Base-by-base conservation (phyloP, 2,329 filamentous ascomycete species). In the Coniella vitis region DNA sequence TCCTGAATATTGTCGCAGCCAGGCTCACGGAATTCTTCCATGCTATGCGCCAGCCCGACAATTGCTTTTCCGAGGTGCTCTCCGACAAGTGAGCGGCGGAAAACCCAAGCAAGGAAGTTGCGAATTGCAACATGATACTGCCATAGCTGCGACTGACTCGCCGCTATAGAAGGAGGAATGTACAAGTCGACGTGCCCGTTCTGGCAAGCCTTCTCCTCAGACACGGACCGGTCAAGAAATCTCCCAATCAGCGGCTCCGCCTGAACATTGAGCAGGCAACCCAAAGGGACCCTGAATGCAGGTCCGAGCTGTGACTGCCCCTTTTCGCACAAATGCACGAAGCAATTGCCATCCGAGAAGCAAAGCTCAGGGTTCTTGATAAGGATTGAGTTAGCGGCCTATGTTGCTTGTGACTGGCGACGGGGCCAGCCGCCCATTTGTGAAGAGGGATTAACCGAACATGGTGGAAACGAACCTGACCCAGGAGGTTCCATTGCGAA, bases 51-150 rank as follows among this genome's bases (percentile, higher is more conserved):
- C n/a, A 91, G 70, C 20, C 73, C 72, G 13, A 84, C 74, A 9
- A 90, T 66, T 0, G 85, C 75, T 17, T 66, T 65, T 1, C 86
- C 85, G 16, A 93, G 73, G 46, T 78, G 74, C 32, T 74, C 68
- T 5, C 86, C 87, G 2, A 89, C 86, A 31, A 90, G 61, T 0
- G 86, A 79, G 52, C 76, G 76, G 3, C 77, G 70, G 49, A 79
- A 75, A 1, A 87, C 63, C 71, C 83, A 90, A 3, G 87, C 86
- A 51, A 90, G 84, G 57, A 89, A 79, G 59, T 91, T 91, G 13
- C 87, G 76, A 3, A 80, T 86, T 1, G 81, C 78, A 4, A 88
- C 61, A 57, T 88, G 83, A 62, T 84, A 84, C 34, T 71, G 64
- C 56, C 81, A 78, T 0, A 76, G 69, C 52, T 82, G 73, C 4